Conservation (phyloP, 345 rosid species). For the Excoecaria agallocha region DNA sequence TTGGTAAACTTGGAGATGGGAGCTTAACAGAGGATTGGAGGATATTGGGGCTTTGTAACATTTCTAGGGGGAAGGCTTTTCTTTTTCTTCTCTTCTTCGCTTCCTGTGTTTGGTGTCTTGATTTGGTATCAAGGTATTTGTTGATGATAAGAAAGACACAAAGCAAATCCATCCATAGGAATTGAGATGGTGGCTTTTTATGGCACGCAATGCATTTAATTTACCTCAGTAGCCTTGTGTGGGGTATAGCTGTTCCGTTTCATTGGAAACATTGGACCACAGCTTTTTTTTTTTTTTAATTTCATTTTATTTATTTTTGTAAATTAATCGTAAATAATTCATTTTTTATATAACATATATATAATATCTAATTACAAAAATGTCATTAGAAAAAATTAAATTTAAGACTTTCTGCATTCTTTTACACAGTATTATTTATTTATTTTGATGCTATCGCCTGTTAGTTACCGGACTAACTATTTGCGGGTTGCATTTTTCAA, state of each 20-base stretch:
- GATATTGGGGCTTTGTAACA: conserved; percentile 42
- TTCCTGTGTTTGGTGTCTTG: neutral
- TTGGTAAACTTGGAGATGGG: conserved; percentile 23
- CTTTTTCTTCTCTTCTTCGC: neutral
- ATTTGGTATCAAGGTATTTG: neutral
- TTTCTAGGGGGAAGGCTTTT: conserved; percentile 13
- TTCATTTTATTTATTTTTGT: no score
- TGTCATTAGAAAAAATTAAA: no score
- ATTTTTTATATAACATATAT: no score
- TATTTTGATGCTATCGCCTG: no score
- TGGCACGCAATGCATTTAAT: conserved; percentile 6
- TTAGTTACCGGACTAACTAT: no score
- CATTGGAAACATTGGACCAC: neutral
- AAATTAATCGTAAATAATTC: no score
- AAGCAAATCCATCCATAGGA: conserved; percentile 5
- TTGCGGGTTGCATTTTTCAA: no score
- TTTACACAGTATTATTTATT: no score
- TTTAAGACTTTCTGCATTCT: no score
- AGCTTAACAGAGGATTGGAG: conserved; percentile 30
- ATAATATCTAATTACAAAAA: no score
- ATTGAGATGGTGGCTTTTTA: neutral
- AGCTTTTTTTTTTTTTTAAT: no score
- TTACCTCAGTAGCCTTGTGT: neutral
- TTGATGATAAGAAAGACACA: conserved; percentile 13
- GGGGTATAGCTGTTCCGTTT: neutral